These are phyloP conservation scores for Bonia amplexicaulis DNA, from an alignment of 176 grass and related monocot species.

Conservation along the genomic window DNA sequence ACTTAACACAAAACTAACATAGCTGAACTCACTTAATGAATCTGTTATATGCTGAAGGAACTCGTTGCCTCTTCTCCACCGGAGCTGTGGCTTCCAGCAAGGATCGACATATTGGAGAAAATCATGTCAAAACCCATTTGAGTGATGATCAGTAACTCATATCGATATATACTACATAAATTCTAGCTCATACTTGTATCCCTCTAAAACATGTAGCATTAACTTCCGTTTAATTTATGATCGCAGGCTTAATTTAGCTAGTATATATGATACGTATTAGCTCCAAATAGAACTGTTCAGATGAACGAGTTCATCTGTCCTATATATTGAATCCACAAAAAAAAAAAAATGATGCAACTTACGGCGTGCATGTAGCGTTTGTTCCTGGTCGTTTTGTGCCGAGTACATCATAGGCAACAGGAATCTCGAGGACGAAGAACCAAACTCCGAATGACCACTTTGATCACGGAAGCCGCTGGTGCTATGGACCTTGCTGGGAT, in stretches of 20 bases:
- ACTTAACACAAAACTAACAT: not conserved
- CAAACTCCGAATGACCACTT: slow-evolving; percentile 20
- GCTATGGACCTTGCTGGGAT: slow-evolving; percentile 5
- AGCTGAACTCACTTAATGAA: slow-evolving; percentile 82
- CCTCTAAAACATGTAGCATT: not conserved
- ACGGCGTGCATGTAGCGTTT: slow-evolving; percentile 41
- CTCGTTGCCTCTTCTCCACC: slow-evolving; percentile 83
- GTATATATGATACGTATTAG: not conserved
- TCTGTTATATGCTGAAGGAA: slow-evolving; percentile 89
- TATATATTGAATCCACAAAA: not conserved
- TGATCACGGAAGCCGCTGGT: slow-evolving; percentile 24
- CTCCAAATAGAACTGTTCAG: not conserved
- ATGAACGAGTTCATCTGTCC: not conserved
- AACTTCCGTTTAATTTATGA: not conserved
- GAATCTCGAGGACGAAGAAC: slow-evolving; percentile 37
- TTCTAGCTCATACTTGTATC: not conserved
- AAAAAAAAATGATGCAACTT: not conserved
- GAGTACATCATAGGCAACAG: slow-evolving; percentile 41
- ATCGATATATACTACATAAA: not conserved
- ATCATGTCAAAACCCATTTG: not conserved
- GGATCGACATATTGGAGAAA: not conserved
- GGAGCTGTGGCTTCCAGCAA: slow-evolving; percentile 47
- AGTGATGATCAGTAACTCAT: not conserved
- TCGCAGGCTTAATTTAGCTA: not conserved
- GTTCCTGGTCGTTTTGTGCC: slow-evolving; percentile 34